Base-by-base conservation (phyloP, 2,329 filamentous ascomycete species). In the Sporothrix luriei region DNA sequence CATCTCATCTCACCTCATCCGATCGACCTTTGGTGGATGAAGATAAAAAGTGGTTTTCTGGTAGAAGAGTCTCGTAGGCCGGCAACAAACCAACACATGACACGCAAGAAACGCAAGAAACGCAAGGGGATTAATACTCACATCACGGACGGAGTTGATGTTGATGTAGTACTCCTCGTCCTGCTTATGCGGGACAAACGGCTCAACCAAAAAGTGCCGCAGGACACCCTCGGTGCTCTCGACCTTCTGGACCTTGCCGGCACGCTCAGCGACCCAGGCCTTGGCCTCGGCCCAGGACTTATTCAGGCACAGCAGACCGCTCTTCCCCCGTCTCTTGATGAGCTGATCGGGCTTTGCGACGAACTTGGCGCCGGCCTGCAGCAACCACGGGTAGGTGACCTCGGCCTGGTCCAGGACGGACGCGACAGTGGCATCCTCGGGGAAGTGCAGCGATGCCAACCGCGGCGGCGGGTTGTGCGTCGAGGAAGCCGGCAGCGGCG, bases 111-210 rank as follows among this genome's bases (percentile, higher is more conserved):
- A 66, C 9, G n/a, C n/a, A 51, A 54, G 52, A 26, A 21, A 64
- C 40, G 43, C 55, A 26, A n/a, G 16, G 21, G 59, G 61, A 49
- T 49, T 73, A 68, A 72, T 74, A 89, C 93, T 89, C 90, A 98
- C 95, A 90, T 98, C 95, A 86, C 95, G 92, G 78, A 97, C 94
- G 73, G 95, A 98, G 88, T 97, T 95, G 86, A 99, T 99, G 90
- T 97, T 97, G 86, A 99, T 97, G 85, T 99, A 99, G 86, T 98
- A 98, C 84, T 99, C 95, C 74, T 94, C 97, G 81, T 93, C 91
- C 77, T 93, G 88, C 74, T 94, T 91, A 83, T 99, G 95, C 78
- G 94, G 95, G 73, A 98, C 94, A 79, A 99, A 98, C 67, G 95
- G 95, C 88, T 99, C 95, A 76, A 99, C 94, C 74, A 99, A 87